These are phyloP conservation scores for Pyrus hybrid DNA, from an alignment of 331 rosid species.

Conservation along the genomic window DNA sequence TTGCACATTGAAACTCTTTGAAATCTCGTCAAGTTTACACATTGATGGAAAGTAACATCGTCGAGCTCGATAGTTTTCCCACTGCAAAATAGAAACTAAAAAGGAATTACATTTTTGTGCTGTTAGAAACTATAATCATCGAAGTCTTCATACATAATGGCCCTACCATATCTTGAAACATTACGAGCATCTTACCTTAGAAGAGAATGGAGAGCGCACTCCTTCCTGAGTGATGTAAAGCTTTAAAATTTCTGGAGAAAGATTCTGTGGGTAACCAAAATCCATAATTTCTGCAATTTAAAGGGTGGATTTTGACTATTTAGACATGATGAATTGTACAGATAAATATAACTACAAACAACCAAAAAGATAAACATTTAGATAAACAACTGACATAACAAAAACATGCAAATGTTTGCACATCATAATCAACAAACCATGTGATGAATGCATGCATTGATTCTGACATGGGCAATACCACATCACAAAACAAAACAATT, in stretches of 20 bases:
- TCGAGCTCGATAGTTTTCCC: constrained; percentile 98
- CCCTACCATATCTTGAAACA: background rate
- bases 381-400: background rate
- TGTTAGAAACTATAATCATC: background rate
- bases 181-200: constrained; percentile 60
- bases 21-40: constrained; percentile 80
- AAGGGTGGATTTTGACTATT: constrained; percentile 12
- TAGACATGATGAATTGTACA: background rate
- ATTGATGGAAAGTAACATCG: constrained; percentile 98
- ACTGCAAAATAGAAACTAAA: constrained; percentile 37
- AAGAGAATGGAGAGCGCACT: constrained; percentile 95
- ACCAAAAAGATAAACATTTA: background rate
- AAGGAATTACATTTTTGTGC: background rate
- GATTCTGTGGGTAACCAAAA: constrained; percentile 98
- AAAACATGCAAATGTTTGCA: background rate
- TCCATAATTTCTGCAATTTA: constrained; percentile 91
- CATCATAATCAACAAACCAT: background rate
- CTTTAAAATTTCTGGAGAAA: constrained; percentile 95
- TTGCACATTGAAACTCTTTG: background rate
- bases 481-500: background rate
- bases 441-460: background rate
- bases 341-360: background rate
- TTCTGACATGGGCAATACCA: background rate
- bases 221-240: constrained; percentile 99
- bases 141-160: background rate